Conservation (phyloP, 2,329 filamentous ascomycete species). For the Pseudogymnoascus sp. region DNA sequence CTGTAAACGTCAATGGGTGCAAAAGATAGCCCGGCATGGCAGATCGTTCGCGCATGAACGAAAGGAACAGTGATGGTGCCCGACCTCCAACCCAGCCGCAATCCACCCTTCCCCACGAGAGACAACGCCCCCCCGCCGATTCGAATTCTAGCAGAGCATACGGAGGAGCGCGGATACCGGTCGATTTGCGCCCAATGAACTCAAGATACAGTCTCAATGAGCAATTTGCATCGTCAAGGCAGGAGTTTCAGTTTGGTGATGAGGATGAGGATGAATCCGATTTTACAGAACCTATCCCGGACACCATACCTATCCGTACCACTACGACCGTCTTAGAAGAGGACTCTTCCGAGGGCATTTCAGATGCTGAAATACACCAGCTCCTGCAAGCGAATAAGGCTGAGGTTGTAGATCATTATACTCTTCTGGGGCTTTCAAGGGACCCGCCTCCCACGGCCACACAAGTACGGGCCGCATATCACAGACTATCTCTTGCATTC, state of each 20-base stretch:
- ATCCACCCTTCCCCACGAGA: neutral
- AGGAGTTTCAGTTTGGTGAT: conserved; percentile 12
- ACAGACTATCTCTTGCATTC: conserved; percentile 34
- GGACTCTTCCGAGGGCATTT: conserved; percentile 4
- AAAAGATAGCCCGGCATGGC: neutral
- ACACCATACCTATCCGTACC: neutral
- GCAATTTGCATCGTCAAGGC: conserved; percentile 12
- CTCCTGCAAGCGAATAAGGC: conserved; percentile 14
- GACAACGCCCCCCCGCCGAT: neutral
- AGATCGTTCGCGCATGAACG: neutral
- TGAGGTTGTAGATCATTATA: conserved; percentile 31
- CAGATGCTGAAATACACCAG: conserved; percentile 9
- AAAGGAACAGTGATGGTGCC: neutral
- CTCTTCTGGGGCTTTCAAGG: conserved; percentile 32
- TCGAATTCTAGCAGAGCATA: neutral
- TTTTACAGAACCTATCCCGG: neutral
- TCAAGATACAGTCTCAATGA: conserved; percentile 14
- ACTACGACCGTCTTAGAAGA: neutral
- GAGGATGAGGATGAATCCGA: neutral
- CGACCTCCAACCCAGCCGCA: neutral
- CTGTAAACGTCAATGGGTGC: neutral
- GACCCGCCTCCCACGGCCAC: conserved; percentile 33
- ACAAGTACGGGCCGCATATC: conserved; percentile 36
- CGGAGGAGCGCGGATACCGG: conserved; percentile 2
- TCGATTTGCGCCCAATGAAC: conserved; percentile 8